Base-by-base conservation (phyloP, 208 protist species). In the Trypanosoma lewisi region DNA sequence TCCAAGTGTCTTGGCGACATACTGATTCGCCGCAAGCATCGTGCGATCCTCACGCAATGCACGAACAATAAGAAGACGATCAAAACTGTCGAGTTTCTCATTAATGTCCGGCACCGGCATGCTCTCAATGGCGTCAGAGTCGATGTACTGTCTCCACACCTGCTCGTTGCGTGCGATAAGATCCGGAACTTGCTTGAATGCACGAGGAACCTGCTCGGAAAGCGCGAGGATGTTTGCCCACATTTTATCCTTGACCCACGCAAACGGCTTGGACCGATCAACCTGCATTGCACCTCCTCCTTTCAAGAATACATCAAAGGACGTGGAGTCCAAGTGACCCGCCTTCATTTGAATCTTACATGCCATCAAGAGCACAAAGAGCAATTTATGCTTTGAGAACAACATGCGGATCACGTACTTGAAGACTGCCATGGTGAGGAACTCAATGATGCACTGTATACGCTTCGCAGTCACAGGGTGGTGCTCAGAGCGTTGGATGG, bases 331-430 rank as follows among this genome's bases (percentile, higher is more conserved):
- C 6, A 97, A 78, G 28, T 77, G 70, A 39, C 80, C 91, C 9
- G 84, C 78, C 68, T 96, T 85, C 76, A 98, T 83, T 67, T 98
- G 80, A 56, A 99, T 96, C 81, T 99, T 99, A 77, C 98, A 96
- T 33, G 97, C 96, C 51, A 99, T 88, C 44, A 98, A 83, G 39
- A 99, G 63, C 21, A 96, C 85, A 77, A 98, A 99, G 3, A 99
- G 82, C 17, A 98, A 78, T 82, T 99, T 98, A 81, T 99, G 95
- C 66, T 91, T 91, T 36, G 97, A 97, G 82, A 98, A 99, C 77
- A 99, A 87, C 83, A 98, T 98, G 42, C 97, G 91, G 31, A 92
- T 86, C 16, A 99, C 80, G 80, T 98, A 98, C 77, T 89, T 87
- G 80, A 97, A 99, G 28, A 98, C 83, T 23, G 75, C 55, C 69